phyloP scores from a whole-genome alignment of 202 grass and related monocot species.

The Digitaria exilis region DNA sequence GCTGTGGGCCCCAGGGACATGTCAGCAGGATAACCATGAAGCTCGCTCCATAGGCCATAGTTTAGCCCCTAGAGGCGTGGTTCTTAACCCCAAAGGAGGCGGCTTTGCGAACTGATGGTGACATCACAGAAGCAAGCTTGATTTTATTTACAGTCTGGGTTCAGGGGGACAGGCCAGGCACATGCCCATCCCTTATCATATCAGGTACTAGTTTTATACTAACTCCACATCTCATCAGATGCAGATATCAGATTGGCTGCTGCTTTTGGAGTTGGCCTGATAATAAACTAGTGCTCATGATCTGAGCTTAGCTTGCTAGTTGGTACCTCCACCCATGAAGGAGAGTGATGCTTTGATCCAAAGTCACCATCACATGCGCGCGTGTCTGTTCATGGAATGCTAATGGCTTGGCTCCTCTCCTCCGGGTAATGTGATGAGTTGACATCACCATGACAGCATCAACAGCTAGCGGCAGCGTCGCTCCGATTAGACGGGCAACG shows the following conservation, averaged over 20 bases:
- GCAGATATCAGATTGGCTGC: conserved; percentile 30
- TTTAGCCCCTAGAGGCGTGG: background rate
- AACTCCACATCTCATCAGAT: conserved; percentile 20
- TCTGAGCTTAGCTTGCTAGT: background rate
- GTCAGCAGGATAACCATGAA: background rate
- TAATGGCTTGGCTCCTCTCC: conserved; percentile 12
- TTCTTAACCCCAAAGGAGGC: background rate
- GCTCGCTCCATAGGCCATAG: background rate
- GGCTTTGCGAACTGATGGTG: conserved; percentile 10
- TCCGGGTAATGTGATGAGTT: conserved; percentile 11
- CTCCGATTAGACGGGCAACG: conserved; percentile 40
- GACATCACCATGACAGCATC: conserved; percentile 39
- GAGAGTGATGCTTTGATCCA: conserved; percentile 55
- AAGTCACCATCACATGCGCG: conserved; percentile 55
- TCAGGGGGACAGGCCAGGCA: conserved; percentile 1
- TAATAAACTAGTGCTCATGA: conserved; percentile 53
- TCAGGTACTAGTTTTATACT: conserved; percentile 3
- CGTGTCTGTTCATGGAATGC: background rate
- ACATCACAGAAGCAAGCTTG: conserved; percentile 16
- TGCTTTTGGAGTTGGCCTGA: conserved; percentile 32
- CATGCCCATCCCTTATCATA: conserved; percentile 30
- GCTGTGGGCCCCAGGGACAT: background rate
- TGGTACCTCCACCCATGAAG: background rate
- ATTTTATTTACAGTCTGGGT: conserved; percentile 39
- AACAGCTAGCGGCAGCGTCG: background rate